Evolutionary conservation across 2,329 filamentous ascomycete genomes (phyloP), one percentile per base, ranked within the genome.

Genomic region (Emmonsiellopsis sp.): DNA sequence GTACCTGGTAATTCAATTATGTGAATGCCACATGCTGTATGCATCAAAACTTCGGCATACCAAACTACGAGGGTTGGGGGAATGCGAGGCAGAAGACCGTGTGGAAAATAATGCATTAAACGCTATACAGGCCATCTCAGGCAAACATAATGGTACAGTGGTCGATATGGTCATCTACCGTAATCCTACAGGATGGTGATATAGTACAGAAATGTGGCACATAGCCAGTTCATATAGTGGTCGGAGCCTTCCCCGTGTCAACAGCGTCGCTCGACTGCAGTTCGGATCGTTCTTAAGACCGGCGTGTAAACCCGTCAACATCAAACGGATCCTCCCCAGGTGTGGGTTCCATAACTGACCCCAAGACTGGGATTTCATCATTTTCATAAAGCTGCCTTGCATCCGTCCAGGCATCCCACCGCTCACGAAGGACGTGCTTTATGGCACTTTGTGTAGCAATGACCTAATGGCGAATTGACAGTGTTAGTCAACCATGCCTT

Each of bases 381-480:
- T 62, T 59, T 31, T 67, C 57, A 54, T 69, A 72, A 41, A 71
- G 61, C 40, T 63, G 63, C 51, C 65, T 63, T 35, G 70, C 71
- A 40, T 73, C 70, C 54, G 70, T 69, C 86, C 89, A 97, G 8
- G 87, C 81, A 72, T 95, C 92, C 74, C 83, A 93, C 63, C 92
- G 81, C 73, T 96, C 91, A 37, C 88, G 92, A 64, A 97, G 75
- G 49, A 85, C 81, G 61, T 93, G 86, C 74, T 89, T 89, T 70
- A 97, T 95, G 45, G 79, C 78, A 64, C 82, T 81, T 81, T 92
- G 89, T 26, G 92, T 96, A 67, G 76, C 75, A 62, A 78, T 78
- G 55, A 95, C 80, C 89, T 95, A 64, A 20, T 6, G n/a, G 10
- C 10, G 31, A 35, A 46, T 30, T 20, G 8, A 34, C 7, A 38